Conservation (phyloP, 352 stramenopile species). For the Globisporangium abappressorium region DNA sequence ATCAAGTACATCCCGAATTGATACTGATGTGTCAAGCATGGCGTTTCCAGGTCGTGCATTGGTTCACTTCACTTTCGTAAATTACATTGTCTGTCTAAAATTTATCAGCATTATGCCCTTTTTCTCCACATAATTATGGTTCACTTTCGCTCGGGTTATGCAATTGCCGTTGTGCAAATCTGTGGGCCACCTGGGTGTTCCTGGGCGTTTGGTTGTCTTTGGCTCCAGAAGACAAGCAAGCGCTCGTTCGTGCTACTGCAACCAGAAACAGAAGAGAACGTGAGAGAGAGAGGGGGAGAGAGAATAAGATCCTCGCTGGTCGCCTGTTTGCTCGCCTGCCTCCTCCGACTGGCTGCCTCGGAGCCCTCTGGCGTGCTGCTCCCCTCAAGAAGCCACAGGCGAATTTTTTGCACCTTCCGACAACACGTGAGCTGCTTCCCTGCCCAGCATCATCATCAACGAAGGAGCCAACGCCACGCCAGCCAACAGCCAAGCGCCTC, state of each 20-base stretch:
- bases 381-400: background rate
- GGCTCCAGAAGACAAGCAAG: background rate
- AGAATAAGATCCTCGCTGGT: background rate
- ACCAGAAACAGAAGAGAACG: background rate
- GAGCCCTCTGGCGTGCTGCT: background rate
- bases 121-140: background rate
- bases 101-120: no score
- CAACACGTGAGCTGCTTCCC: background rate
- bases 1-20: no score
- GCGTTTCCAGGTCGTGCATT: no score
- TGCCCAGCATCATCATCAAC: background rate
- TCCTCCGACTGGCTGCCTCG: background rate
- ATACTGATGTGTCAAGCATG: no score
- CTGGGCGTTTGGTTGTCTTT: background rate
- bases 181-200: background rate
- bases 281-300: background rate
- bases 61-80: no score
- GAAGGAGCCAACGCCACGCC: constrained; percentile 1
- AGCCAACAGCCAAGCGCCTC: background rate
- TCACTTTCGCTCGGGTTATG: background rate
- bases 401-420: constrained; percentile 5
- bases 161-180: background rate
- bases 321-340: background rate
- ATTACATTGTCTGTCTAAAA: no score
- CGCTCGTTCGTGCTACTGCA: background rate